phyloP scores from a whole-genome alignment of 2,329 filamentous ascomycete genomes.

The Ascochyta viciae-villosae region DNA sequence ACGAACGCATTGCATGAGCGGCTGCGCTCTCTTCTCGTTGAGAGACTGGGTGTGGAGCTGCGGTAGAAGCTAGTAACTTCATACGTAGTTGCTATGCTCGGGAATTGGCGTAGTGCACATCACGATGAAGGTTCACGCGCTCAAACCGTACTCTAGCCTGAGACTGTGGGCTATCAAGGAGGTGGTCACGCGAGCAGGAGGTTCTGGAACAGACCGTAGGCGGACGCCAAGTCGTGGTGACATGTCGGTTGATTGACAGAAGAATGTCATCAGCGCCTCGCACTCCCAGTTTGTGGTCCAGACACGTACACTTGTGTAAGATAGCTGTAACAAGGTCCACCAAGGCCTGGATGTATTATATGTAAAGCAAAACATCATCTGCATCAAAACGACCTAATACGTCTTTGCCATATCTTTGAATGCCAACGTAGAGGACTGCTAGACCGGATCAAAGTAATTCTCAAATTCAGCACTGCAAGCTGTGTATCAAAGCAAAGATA shows the following conservation, averaged over 20 bases:
- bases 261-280: background rate
- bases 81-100: no score
- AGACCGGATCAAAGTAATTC: no score
- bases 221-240: background rate
- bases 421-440: no score
- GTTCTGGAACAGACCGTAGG: no score
- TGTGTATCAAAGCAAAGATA: no score
- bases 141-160: background rate
- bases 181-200: background rate
- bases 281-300: background rate
- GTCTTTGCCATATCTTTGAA: background rate
- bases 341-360: background rate
- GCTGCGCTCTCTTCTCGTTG: conserved; percentile 70
- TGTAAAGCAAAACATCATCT: background rate
- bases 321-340: background rate
- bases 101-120: no score
- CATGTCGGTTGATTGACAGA: background rate
- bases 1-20: conserved; percentile 76
- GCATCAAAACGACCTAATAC: background rate
- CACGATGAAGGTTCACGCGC: no score
- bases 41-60: conserved; percentile 79
- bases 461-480: no score
- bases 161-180: background rate
- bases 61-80: conserved; percentile 54
- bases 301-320: background rate